Percentiles rank a stretch among this genome's conserved stretches.
phyloP scores from a whole-genome alignment of 768 basidiomycete species.

The Tricholoma furcatifolium region DNA sequence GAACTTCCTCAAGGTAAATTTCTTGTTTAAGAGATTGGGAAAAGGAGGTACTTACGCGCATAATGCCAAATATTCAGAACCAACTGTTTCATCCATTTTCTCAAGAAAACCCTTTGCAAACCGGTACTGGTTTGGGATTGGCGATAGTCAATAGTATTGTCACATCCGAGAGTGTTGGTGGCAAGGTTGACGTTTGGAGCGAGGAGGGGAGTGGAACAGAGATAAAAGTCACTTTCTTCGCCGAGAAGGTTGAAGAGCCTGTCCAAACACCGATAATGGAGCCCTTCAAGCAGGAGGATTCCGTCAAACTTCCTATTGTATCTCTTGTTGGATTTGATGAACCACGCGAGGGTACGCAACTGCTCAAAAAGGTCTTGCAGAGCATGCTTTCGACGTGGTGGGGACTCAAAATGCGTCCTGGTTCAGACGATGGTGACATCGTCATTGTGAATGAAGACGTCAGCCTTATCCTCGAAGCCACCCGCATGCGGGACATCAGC shows the following conservation, averaged over 20 bases:
- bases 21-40: background rate
- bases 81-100: conserved; percentile 97
- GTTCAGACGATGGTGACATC: conserved; percentile 59
- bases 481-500: conserved; percentile 51
- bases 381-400: conserved; percentile 76
- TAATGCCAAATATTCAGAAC: conserved; percentile 52
- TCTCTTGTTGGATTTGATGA: conserved; percentile 73
- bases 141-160: conserved; percentile 95
- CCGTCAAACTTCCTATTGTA: conserved; percentile 45
- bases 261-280: conserved; percentile 39
- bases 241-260: conserved; percentile 53
- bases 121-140: conserved; percentile 90
- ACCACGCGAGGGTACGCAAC: conserved; percentile 60
- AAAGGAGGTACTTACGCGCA: background rate
- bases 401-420: conserved; percentile 55
- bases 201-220: conserved; percentile 89
- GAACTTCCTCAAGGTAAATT: conserved; percentile 78
- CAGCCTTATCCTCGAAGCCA: conserved; percentile 52
- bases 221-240: conserved; percentile 82
- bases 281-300: conserved; percentile 43
- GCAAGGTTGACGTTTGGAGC: conserved; percentile 93
- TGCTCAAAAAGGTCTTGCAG: conserved; percentile 60
- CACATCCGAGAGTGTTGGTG: conserved; percentile 79
- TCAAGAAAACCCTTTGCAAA: conserved; percentile 92
- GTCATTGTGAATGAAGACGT: conserved; percentile 81